Evolutionary conservation across 2,329 filamentous ascomycete genomes (phyloP).

Genomic region (Blastomyces percursus): DNA sequence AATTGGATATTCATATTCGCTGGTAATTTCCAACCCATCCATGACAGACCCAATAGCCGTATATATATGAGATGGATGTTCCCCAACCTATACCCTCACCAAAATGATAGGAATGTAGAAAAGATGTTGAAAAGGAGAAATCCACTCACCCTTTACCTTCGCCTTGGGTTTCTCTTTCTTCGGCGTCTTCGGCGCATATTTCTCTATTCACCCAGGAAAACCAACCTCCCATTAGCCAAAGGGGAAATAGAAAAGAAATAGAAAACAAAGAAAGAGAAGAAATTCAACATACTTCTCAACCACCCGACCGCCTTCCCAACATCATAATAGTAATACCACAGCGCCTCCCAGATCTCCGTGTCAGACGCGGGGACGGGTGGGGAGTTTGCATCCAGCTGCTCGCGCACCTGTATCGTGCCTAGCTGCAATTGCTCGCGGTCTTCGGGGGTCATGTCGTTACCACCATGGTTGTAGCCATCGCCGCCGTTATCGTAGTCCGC

Average conservation of each 20-base stretch:
- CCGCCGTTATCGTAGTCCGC: too few relatives aligned
- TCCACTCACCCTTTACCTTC: constrained; percentile 5
- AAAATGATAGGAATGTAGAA: neutral
- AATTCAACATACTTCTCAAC: constrained; percentile 48
- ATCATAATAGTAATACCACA: constrained; percentile 97
- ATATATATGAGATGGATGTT: neutral
- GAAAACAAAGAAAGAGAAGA: neutral
- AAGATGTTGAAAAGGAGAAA: neutral
- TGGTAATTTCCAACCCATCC: neutral
- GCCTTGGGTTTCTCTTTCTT: constrained; percentile 10
- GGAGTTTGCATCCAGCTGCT: constrained; percentile 50
- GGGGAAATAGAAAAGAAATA: neutral
- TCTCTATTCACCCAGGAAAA: neutral
- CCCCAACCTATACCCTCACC: neutral
- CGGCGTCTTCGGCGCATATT: constrained; percentile 11
- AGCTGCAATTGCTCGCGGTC: constrained; percentile 49
- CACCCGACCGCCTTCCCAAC: constrained; percentile 75
- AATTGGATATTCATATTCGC: neutral
- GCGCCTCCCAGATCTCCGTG: constrained; percentile 70
- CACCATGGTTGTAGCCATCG: constrained; percentile 13
- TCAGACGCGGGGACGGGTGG: constrained; percentile 50
- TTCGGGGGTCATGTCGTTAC: constrained; percentile 28
- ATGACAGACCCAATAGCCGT: neutral
- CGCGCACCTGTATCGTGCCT: constrained; percentile 56
- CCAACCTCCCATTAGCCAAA: neutral